Conservation (phyloP, 257 asterid genomes). For the Lycium ferocissimum region DNA sequence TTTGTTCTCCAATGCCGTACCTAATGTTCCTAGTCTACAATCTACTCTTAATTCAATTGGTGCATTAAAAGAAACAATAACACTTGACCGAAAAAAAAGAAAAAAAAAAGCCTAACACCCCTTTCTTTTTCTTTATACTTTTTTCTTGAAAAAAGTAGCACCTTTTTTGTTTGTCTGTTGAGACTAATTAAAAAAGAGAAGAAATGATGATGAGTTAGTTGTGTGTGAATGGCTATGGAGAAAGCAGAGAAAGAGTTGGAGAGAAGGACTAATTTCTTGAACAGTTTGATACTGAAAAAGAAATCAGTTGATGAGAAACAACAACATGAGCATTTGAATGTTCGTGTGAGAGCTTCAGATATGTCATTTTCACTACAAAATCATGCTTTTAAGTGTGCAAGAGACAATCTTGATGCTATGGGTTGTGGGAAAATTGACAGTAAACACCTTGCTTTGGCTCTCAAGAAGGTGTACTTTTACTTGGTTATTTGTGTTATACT, state of each 20-base stretch:
- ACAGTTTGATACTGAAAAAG: slow-evolving; percentile 71
- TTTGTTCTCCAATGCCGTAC: slow-evolving; percentile 15
- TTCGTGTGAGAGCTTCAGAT: slow-evolving; percentile 79
- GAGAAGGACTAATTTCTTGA: slow-evolving; percentile 88
- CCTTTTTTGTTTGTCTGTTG: neutral
- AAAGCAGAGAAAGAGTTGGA: slow-evolving; percentile 85
- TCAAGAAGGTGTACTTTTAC: neutral
- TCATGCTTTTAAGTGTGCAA: slow-evolving; percentile 67
- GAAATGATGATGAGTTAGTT: slow-evolving; percentile 30
- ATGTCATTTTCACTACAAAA: slow-evolving; percentile 74
- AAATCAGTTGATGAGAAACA: slow-evolving; percentile 55
- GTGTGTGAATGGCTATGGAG: slow-evolving; percentile 52
- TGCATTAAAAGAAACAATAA: neutral
- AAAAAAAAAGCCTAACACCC: neutral
- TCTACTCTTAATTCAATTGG: neutral
- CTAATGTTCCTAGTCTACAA: neutral
- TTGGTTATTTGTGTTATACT: neutral
- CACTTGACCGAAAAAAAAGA: neutral
- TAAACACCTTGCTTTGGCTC: slow-evolving; percentile 76
- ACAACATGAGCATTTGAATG: slow-evolving; percentile 47
- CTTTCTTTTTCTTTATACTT: neutral
- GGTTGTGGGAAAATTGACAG: slow-evolving; percentile 65
- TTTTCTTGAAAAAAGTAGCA: slow-evolving; percentile 14
- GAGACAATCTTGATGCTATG: slow-evolving; percentile 61
- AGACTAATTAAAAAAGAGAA: neutral